Evolutionary conservation across 73 alveolate species (phyloP).

Genomic region (Paramecium caudatum): DNA sequence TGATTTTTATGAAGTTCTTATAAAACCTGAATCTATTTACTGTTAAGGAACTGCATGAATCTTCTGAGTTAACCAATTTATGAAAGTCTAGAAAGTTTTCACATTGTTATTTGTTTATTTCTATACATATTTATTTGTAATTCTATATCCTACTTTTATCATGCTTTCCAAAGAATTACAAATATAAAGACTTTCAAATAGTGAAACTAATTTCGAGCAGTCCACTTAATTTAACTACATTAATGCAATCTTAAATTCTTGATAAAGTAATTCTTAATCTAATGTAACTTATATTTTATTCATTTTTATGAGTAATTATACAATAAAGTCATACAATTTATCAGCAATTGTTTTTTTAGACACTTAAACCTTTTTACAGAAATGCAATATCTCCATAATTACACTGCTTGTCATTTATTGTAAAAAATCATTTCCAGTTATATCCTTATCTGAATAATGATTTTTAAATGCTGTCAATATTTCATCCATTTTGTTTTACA

Average conservation of each 20-base stretch:
- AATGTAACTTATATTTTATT: slow-evolving; percentile 23
- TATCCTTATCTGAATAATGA: slow-evolving; percentile 9
- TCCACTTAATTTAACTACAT: slow-evolving; percentile 23
- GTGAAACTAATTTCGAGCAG: background rate
- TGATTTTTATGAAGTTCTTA: background rate
- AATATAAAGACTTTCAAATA: slow-evolving; percentile 21
- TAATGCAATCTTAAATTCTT: slow-evolving; percentile 1
- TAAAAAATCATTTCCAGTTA: slow-evolving; percentile 44
- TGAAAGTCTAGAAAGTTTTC: background rate
- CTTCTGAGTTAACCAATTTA: slow-evolving; percentile 22
- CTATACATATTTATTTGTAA: slow-evolving; percentile 2
- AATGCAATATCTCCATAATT: background rate
- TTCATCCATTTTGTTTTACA: slow-evolving; percentile 47
- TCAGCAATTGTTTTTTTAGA: slow-evolving; percentile 36
- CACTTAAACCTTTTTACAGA: slow-evolving; percentile 1
- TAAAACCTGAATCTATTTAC: slow-evolving; percentile 22
- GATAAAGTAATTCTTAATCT: slow-evolving; percentile 15
- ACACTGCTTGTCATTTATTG: slow-evolving; percentile 21
- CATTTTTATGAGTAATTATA: background rate
- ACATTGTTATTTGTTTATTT: background rate
- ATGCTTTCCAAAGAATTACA: slow-evolving; percentile 34
- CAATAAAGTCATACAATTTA: slow-evolving; percentile 38
- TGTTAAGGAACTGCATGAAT: slow-evolving; percentile 34
- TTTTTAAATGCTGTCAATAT: background rate
- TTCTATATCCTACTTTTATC: background rate